phyloP scores from a whole-genome alignment of 768 basidiomycete species.

The Russula sp. region DNA sequence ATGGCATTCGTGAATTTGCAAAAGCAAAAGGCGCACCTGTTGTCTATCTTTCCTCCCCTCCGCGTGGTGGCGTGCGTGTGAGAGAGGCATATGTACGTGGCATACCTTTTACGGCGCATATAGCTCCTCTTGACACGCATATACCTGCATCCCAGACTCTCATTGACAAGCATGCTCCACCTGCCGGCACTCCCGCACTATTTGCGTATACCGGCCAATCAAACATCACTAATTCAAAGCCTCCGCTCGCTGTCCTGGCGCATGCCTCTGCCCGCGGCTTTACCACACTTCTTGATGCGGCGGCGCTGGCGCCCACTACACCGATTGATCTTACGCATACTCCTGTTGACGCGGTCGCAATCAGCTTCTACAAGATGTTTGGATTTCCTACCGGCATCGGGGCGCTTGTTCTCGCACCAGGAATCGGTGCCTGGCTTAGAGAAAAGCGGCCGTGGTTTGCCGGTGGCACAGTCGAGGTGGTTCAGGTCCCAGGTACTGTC shows the following conservation, averaged over 20 bases:
- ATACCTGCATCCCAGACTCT: constrained; percentile 44
- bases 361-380: constrained; percentile 91
- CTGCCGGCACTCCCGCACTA: constrained; percentile 51
- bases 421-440: constrained; percentile 65
- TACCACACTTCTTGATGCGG: constrained; percentile 74
- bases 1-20: constrained; percentile 77
- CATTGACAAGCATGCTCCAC: constrained; percentile 51
- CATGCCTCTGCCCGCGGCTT: constrained; percentile 70
- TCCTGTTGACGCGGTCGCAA: constrained; percentile 75
- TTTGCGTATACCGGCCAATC: constrained; percentile 80
- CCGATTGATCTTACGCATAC: constrained; percentile 60
- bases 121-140: constrained; percentile 9
- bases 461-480: constrained; percentile 78
- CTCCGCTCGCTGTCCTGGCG: constrained; percentile 57
- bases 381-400: constrained; percentile 85
- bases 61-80: constrained; percentile 61
- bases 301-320: constrained; percentile 74
- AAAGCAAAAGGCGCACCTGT: constrained; percentile 51
- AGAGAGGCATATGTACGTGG: constrained; percentile 55
- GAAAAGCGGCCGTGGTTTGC: constrained; percentile 72
- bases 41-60: constrained; percentile 61
- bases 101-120: background rate
- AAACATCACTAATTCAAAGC: constrained; percentile 77
- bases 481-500: constrained; percentile 74
- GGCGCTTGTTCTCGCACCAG: constrained; percentile 50